Base-by-base conservation (phyloP, 352 stramenopile genomes). In the Pythium aquatile region DNA sequence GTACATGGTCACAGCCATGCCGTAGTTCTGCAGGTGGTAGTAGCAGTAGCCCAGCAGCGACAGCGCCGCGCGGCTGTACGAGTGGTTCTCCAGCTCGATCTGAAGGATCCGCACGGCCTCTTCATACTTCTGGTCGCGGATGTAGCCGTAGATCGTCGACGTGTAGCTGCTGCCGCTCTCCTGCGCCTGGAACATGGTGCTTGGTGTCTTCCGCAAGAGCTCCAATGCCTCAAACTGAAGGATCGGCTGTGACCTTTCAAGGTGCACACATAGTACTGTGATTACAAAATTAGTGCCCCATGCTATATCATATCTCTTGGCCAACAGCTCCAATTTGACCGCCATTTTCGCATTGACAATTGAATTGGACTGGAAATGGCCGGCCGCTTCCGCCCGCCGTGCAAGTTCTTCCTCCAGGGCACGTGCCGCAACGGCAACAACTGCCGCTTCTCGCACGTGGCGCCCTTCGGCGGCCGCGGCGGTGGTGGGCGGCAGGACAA, bases 41-140 rank as follows among this genome's bases (percentile, higher is more conserved):
- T 97, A 98, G 78, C 94, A 98, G 74, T 98, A 99, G n/a, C 89
- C 96, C n/a, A 99, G 77, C 24, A 99, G 75, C 28, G 93, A 98
- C 14, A 99, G 74, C 20, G 91, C 87, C 7, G 96, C 90, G 33
- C 96, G 81, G 70, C 82, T 98, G 64, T 94, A 83, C 51, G 96
- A 85, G 65, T 98, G 97, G 66, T 96, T 97, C 70, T 98, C 88
- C 30, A 98, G 74, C 65, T 98, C 88, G 60, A 95, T 94, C 69
- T 87, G 90, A 39, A 99, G 81, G 39, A 98, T 85, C 33, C 89
- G 74, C 63, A 98, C 91, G 10, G 96, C 96, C 69, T 98, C 93
- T 16, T 85, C 77, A 69, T 98, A 99, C 67, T 98, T 96, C 61
- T 95, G 79, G 62, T 98, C 92, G 55, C 94, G 90, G 52, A 99